phyloP scores from a whole-genome alignment of 106 monocot genomes.

The Hemerocallis citrina region DNA sequence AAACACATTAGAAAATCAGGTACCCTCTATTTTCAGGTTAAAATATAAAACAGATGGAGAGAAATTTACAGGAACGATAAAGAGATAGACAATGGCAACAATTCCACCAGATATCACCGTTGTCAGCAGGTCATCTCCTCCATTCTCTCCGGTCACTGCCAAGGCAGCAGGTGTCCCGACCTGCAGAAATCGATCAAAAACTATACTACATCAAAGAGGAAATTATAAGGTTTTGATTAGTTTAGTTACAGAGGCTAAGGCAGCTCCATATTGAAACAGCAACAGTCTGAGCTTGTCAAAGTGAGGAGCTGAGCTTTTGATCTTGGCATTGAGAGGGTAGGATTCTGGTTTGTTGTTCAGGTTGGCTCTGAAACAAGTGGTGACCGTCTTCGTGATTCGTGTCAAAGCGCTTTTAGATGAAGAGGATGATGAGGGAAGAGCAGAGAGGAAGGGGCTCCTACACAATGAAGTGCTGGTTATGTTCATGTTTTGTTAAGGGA shows the following conservation, averaged over 20 bases:
- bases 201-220: not conserved
- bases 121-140: conserved; percentile 38
- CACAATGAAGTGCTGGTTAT: not conserved
- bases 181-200: conserved; percentile 5
- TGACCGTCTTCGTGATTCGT: not conserved
- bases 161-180: conserved; percentile 40
- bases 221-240: not conserved
- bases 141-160: conserved; percentile 79
- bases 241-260: conserved; percentile 5
- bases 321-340: not conserved
- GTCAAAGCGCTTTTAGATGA: not conserved
- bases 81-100: conserved; percentile 42
- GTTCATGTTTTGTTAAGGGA: no score
- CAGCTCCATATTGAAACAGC: conserved; percentile 13
- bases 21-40: not conserved
- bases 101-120: conserved; percentile 45
- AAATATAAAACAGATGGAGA: not conserved
- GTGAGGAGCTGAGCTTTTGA: not conserved
- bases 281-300: not conserved
- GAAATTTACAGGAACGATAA: conserved; percentile 59
- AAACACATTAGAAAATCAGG: not conserved
- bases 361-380: not conserved
- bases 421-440: not conserved
- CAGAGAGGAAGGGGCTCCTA: not conserved
- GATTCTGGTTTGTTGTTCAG: not conserved